A percentile compares a stretch with the other conserved stretches of the same genome.
These are phyloP conservation scores for Patellaria atrata DNA, from an alignment of 495 filamentous ascomycete genomes.

Conservation along the genomic window DNA sequence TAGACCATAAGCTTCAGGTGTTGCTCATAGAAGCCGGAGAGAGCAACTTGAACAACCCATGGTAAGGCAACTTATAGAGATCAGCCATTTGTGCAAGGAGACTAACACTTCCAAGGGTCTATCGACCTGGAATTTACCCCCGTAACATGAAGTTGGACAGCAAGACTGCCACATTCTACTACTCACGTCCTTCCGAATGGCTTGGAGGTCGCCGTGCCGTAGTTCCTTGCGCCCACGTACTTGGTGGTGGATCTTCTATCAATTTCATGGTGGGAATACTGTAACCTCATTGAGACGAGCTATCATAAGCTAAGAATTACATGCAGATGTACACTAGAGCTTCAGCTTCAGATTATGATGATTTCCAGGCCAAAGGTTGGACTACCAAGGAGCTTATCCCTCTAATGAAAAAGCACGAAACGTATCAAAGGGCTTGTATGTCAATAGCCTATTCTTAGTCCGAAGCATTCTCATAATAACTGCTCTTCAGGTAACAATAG, in stretches of 20 bases:
- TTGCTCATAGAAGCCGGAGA: conserved; percentile 68
- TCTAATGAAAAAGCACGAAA: conserved; percentile 71
- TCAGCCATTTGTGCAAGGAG: not conserved
- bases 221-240: conserved; percentile 64
- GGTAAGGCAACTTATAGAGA: conserved; percentile 24
- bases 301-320: not conserved
- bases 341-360: conserved; percentile 71
- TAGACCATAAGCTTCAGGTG: conserved; percentile 69
- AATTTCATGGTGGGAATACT: conserved; percentile 55
- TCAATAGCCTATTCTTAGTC: no score
- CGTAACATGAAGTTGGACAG: conserved; percentile 73
- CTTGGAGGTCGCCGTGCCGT: conserved; percentile 57
- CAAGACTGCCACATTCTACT: conserved; percentile 76
- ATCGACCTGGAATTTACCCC: conserved; percentile 63
- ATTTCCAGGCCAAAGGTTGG: conserved; percentile 73
- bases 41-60: conserved; percentile 70
- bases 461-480: not conserved
- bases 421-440: no score
- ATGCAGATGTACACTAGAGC: conserved; percentile 72
- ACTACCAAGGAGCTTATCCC: conserved; percentile 63
- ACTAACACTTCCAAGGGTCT: conserved; percentile 33
- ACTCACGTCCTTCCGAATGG: conserved; percentile 60
- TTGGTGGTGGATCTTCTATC: conserved; percentile 67
- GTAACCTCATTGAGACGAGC: not conserved
- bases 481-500: conserved; percentile 48